Evolutionary conservation across 345 rosid species (phyloP).

Genomic region (Geranium brycei): DNA sequence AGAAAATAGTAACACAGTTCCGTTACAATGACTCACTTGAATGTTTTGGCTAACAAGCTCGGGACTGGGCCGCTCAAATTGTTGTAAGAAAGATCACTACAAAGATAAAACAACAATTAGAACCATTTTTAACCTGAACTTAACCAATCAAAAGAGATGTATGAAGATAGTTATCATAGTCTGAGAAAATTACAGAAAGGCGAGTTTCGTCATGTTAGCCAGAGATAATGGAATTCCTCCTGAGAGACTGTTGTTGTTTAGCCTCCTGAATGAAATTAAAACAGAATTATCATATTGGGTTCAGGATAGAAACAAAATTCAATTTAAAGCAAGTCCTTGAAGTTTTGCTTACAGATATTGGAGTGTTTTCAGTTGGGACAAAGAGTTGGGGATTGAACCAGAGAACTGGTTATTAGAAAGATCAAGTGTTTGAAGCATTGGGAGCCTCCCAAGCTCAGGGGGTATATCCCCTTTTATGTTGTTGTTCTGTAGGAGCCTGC

Average conservation of each 20-base stretch:
- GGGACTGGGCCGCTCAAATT: slow-evolving; percentile 31
- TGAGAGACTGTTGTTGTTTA: slow-evolving; percentile 60
- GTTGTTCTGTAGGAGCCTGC: slow-evolving; percentile 72
- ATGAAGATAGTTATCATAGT: background rate
- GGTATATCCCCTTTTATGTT: slow-evolving; percentile 67
- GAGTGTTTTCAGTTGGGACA: slow-evolving; percentile 42
- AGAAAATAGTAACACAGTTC: slow-evolving; percentile 2
- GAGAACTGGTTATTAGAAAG: slow-evolving; percentile 59
- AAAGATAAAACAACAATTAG: background rate
- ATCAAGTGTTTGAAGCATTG: slow-evolving; percentile 70
- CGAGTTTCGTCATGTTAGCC: slow-evolving; percentile 63
- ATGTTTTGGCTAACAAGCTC: slow-evolving; percentile 20
- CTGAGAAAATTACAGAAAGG: slow-evolving; percentile 52
- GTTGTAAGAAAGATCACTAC: slow-evolving; percentile 32
- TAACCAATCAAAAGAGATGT: background rate
- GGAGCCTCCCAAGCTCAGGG: slow-evolving; percentile 54
- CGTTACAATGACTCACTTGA: slow-evolving; percentile 32
- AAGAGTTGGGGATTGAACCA: slow-evolving; percentile 50
- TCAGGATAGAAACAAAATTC: background rate
- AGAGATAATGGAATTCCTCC: slow-evolving; percentile 65
- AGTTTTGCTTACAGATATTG: slow-evolving; percentile 54
- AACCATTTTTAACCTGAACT: background rate
- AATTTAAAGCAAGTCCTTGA: background rate
- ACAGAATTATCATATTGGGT: background rate
- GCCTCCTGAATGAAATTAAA: slow-evolving; percentile 43